These are phyloP conservation scores for Oleoguttula mirabilis DNA, from an alignment of 495 filamentous ascomycete species.

Conservation along the genomic window DNA sequence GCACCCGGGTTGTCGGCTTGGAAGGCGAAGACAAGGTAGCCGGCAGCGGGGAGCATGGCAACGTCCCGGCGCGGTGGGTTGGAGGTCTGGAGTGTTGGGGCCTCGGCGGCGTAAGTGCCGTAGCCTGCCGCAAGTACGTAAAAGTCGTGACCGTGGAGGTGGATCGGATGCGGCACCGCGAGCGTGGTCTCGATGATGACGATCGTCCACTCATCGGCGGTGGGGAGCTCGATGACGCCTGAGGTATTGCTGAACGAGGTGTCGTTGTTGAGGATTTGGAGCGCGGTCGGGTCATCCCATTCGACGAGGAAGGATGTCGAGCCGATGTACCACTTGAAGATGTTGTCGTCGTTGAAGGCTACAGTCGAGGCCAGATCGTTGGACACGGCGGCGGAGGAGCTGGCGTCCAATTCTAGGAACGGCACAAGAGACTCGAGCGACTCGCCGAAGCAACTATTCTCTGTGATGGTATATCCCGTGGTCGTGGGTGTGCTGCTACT, in stretches of 20 bases:
- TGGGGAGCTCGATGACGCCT: neutral
- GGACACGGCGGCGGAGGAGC: neutral
- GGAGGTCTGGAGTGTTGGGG: slow-evolving; percentile 15
- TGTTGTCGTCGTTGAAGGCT: neutral
- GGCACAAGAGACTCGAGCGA: neutral
- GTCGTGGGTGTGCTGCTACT: slow-evolving; percentile 21
- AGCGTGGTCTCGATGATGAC: slow-evolving; percentile 11
- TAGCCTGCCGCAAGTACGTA: slow-evolving; percentile 22
- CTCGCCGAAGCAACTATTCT: neutral
- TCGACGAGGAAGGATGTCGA: neutral
- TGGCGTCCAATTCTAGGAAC: neutral
- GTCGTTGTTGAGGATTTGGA: neutral
- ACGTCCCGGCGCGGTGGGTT: slow-evolving; percentile 27
- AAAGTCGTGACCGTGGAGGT: slow-evolving; percentile 31
- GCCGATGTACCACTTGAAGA: neutral
- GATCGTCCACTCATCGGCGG: neutral
- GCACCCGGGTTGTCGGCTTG: slow-evolving; percentile 27
- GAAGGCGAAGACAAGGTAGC: slow-evolving; percentile 28
- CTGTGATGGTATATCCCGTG: slow-evolving; percentile 18
- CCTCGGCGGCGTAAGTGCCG: slow-evolving; percentile 6
- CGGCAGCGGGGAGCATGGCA: slow-evolving; percentile 23
- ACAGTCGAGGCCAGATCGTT: neutral
- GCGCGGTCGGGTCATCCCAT: neutral
- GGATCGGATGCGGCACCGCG: slow-evolving; percentile 13
- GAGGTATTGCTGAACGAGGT: neutral